These are phyloP conservation scores for Tephrocybe rancida DNA, from an alignment of 768 basidiomycete genomes.

Conservation along the genomic window DNA sequence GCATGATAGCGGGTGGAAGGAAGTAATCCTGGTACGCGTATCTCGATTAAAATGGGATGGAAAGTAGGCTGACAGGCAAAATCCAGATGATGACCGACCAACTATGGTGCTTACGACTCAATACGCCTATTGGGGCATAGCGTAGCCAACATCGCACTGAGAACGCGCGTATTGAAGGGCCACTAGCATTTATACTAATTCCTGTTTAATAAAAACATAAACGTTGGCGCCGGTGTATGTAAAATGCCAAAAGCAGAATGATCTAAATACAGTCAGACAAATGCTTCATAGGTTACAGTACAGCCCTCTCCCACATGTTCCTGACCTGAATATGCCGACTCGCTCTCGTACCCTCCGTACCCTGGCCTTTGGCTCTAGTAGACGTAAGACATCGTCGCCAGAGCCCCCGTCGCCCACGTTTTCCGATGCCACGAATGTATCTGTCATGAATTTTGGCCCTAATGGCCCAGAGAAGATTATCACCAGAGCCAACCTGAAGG, in stretches of 20 bases:
- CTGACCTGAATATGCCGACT: slow-evolving; percentile 42
- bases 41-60: neutral
- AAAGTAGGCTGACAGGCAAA: neutral
- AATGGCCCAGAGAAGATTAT: slow-evolving; percentile 83
- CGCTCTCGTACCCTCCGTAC: slow-evolving; percentile 60
- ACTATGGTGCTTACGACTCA: too few species aligned
- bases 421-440: slow-evolving; percentile 78
- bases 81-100: neutral
- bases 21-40: slow-evolving; percentile 26
- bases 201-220: too few species aligned
- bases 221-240: neutral
- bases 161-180: too few species aligned
- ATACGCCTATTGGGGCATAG: too few species aligned
- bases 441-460: slow-evolving; percentile 74
- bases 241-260: slow-evolving; percentile 15
- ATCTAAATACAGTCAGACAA: slow-evolving; percentile 20
- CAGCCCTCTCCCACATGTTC: slow-evolving; percentile 12
- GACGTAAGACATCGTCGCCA: slow-evolving; percentile 45
- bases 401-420: slow-evolving; percentile 82
- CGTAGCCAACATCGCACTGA: too few species aligned
- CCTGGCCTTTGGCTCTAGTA: slow-evolving; percentile 48
- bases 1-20: slow-evolving; percentile 57
- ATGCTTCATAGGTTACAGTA: slow-evolving; percentile 7
- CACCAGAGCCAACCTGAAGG: slow-evolving; percentile 76
- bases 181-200: too few species aligned